Evolutionary conservation across 2,329 filamentous ascomycete genomes (phyloP).

Genomic region (Mycocentrospora acerina): DNA sequence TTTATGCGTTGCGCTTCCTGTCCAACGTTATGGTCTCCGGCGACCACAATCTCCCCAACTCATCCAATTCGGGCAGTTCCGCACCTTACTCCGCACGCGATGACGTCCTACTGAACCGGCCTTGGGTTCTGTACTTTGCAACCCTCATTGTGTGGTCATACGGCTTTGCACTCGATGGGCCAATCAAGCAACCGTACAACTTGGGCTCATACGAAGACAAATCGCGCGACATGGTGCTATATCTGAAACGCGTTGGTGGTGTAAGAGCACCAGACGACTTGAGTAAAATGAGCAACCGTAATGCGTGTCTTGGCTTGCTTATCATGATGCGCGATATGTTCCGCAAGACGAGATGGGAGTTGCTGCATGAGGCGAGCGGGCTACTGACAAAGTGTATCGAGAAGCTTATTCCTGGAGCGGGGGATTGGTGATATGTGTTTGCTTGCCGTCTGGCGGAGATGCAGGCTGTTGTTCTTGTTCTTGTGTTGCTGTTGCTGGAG

Average conservation of each 20-base stretch:
- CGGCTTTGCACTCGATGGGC: conserved; percentile 84
- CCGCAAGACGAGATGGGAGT: conserved; percentile 81
- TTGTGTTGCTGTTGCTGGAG: too few species aligned
- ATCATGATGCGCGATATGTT: conserved; percentile 82
- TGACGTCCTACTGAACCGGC: conserved; percentile 85
- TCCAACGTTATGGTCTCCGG: conserved; percentile 75
- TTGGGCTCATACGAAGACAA: conserved; percentile 66
- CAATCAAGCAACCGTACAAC: conserved; percentile 56
- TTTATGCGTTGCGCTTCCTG: conserved; percentile 87
- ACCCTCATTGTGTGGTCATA: conserved; percentile 94
- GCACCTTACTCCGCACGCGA: conserved; percentile 75
- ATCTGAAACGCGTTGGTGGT: conserved; percentile 70
- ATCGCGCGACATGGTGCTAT: conserved; percentile 75
- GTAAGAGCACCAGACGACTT: conserved; percentile 77
- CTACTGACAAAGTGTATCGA: conserved; percentile 80
- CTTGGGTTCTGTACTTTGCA: conserved; percentile 95
- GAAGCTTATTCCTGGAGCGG: conserved; percentile 48
- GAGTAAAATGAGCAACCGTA: conserved; percentile 71
- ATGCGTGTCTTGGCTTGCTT: conserved; percentile 78
- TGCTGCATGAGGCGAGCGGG: conserved; percentile 82
- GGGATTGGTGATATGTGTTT: conserved; percentile 11
- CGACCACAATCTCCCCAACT: conserved; percentile 42
- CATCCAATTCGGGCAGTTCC: conserved; percentile 18
- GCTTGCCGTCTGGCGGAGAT: background rate
- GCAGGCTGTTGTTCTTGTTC: too few species aligned